Base-by-base conservation (phyloP, 2,329 filamentous ascomycete species). In the Aspergillus pseudonomiae region DNA sequence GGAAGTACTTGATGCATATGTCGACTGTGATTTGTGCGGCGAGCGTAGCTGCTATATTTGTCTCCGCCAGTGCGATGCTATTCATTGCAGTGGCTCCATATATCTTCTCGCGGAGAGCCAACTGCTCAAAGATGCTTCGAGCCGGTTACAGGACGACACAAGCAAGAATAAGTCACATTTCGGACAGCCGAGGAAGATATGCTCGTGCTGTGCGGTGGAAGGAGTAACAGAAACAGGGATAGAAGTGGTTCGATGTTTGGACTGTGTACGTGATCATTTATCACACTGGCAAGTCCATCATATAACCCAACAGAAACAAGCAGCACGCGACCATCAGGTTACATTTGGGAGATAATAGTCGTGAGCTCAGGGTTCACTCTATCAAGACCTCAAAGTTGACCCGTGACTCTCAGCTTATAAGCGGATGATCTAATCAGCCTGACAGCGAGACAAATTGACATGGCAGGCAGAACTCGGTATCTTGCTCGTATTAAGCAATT, bases 41-140 rank as follows among this genome's bases (percentile, higher is more conserved):
- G 64, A 77, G 48, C 71, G 78, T 43, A 74, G 77, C 41, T 81
- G 79, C 59, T 80, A 79, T 63, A 79, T 81, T 43, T 81, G 78
- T 68, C 67, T 81, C 50, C 73, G 78, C 19, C 73, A 78, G 59
- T 81, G 79, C 58, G 76, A 78, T 57, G 68, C 72, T 6, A 21
- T 65, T 19, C 62, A 72, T 55, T 80, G 77, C 60, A 60, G 66
- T n/a, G 67, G 67, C 10, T 63, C 55, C 21, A 60, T 45, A 19
- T 53, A 62, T 52, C 41, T 48, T 2, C 26, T 60, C 0, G 50
- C 21, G 9, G 59, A 61, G 3, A 43, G 48, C 19, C 60, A 68
- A 32, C 21, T 56, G 9, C 64, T 59, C 32, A 58, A 39, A 24
- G 61, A 62, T 53, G 19, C 56, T 19, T 43, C 46, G 14, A 53